Evolutionary conservation across 1,139 yeast species (phyloP), one percentile per base, ranked within the genome.

Genomic region (Trichomonascaceae sp.): DNA sequence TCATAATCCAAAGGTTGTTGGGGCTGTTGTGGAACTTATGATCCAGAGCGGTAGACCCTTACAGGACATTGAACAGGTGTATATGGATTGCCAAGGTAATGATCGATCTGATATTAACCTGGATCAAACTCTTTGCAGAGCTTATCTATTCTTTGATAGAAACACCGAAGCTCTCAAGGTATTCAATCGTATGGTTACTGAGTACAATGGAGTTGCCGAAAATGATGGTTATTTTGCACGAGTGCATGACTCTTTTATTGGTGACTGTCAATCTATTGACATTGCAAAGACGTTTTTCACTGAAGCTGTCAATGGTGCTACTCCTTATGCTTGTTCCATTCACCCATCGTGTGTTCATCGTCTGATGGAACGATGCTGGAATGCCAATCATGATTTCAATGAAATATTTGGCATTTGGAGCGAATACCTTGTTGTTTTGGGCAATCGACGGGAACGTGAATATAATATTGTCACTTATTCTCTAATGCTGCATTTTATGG

Each of bases 191-290:
- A 66, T 81, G 66, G 68, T 63, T 63, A 67, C 59, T 59, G 68
- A 59, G 51, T 70, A 59, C 49, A 55, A 58, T 64, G 64, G 70
- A 63, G 32, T 30, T n/a, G 43, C 54, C 13, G 50, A 50, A 15
- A 41, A 41, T 17, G 66, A 68, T 50, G 75, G 81, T 55, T 76
- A 81, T 54, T 69, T 81, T 65, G 75, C 79, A 49, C 87, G 85
- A 69, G 83, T 86, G 51, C 96, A 87, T 70, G 77, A 85, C 59
- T 79, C 87, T 1, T 89, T 90, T 64, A 84, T 90, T 64, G 96
- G 96, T 50, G 83, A 82, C 60, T 85, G 91, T 68, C 82, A 83
- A 61, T 95, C 89, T 63, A 75, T 85, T 52, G 76, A 76, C 38
- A 82, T 88, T 50, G 88, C 96, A 4, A 81, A 80, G 64, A 80